These are phyloP conservation scores for Lactarius sanguifluus DNA, from an alignment of 768 basidiomycete genomes.

Conservation along the genomic window DNA sequence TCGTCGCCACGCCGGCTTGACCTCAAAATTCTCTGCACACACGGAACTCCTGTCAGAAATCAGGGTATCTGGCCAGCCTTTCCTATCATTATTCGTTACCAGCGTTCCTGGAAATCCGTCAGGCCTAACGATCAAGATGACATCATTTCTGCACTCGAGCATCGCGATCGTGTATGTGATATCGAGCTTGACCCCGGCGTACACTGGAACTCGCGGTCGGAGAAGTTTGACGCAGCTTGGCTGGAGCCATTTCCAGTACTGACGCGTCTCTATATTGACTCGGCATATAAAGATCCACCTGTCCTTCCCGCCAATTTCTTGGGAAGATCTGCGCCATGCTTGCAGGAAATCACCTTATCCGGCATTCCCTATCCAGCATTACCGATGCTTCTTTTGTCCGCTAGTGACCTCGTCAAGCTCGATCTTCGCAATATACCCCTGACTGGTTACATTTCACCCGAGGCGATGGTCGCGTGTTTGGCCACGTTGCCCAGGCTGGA, in stretches of 20 bases:
- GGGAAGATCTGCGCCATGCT: conserved; percentile 73
- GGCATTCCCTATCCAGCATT: conserved; percentile 47
- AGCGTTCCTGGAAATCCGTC: too few relatives aligned
- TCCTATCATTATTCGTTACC: background rate
- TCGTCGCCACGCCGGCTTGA: background rate
- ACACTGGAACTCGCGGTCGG: background rate
- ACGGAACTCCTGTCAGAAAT: background rate
- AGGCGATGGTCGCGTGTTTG: background rate
- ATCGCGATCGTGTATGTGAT: too few relatives aligned
- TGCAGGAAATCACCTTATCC: conserved; percentile 54
- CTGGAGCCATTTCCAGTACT: background rate
- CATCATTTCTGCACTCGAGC: too few relatives aligned
- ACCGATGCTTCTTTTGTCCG: background rate
- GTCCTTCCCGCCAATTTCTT: background rate
- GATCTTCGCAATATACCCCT: background rate
- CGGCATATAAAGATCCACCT: background rate
- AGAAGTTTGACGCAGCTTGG: background rate
- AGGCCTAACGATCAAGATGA: too few relatives aligned
- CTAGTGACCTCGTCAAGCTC: background rate
- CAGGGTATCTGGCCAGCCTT: background rate
- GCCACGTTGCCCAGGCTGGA: background rate
- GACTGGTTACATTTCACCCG: conserved; percentile 7
- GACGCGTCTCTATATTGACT: background rate
- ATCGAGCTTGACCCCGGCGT: too few relatives aligned
- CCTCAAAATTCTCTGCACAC: too few relatives aligned